phyloP scores from a whole-genome alignment of 495 filamentous ascomycete genomes.

The Hypoxylon crocopeplum region DNA sequence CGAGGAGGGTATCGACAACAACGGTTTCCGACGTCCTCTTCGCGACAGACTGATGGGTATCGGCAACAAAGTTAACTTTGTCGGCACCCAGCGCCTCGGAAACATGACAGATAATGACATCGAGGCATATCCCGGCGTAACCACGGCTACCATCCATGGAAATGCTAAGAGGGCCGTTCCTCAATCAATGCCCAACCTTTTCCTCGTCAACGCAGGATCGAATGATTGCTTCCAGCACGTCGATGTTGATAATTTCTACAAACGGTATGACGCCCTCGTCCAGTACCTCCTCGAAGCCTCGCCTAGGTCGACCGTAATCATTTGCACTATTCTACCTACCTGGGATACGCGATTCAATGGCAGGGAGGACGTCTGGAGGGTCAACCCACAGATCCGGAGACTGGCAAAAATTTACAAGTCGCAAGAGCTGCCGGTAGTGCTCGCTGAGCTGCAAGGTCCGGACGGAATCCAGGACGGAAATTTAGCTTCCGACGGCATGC shows the following conservation, averaged over 20 bases:
- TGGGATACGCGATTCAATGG: constrained; percentile 43
- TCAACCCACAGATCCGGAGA: constrained; percentile 44
- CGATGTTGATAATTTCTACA: constrained; percentile 43
- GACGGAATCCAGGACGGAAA: constrained; percentile 41
- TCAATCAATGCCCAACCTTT: constrained; percentile 40
- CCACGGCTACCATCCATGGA: constrained; percentile 40
- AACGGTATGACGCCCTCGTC: constrained; percentile 43
- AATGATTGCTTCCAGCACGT: constrained; percentile 47
- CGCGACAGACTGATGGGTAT: constrained; percentile 35
- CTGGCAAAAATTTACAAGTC: constrained; percentile 43
- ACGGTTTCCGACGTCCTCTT: constrained; percentile 43
- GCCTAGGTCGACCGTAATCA: constrained; percentile 42
- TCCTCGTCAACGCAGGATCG: constrained; percentile 47
- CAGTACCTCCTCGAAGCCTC: constrained; percentile 41
- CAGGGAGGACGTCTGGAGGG: constrained; percentile 39
- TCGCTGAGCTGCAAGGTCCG: constrained; percentile 43
- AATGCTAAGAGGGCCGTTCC: constrained; percentile 41
- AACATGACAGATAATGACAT: constrained; percentile 48
- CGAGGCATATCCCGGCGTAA: constrained; percentile 46
- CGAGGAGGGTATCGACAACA: constrained; percentile 41
- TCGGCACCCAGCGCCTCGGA: constrained; percentile 44
- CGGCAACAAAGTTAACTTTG: constrained; percentile 43
- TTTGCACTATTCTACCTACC: constrained; percentile 44
- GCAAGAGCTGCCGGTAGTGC: constrained; percentile 39
- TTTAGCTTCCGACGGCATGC: constrained; percentile 45